Base-by-base conservation (phyloP, 1,139 yeast genomes). In the Saccharomyces pastorianus region DNA sequence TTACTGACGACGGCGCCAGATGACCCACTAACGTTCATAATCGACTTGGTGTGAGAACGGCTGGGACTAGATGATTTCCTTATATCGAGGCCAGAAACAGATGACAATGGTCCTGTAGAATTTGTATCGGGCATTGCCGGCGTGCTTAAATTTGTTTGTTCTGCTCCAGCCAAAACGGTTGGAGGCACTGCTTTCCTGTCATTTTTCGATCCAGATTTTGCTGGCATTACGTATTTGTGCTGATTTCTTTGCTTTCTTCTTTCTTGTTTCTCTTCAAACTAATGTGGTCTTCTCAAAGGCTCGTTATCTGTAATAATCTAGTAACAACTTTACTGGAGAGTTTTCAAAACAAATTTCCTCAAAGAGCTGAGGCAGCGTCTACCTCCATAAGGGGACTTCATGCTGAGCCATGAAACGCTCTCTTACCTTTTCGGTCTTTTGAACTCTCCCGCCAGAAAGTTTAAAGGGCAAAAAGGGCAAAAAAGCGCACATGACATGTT, bases 1-100 rank as follows among this genome's bases (percentile, higher is more conserved):
- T 68, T 69, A 50, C 64, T 65, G 2, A 69, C 67, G 6, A 68
- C 71, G 11, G 72, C 71, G 6, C 71, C 72, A 0, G 72, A 67
- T 2, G 69, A 66, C 1, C 70, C 71, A 50, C 66, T 63, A 1
- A 57, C 66, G 50, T 67, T 68, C 70, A 68, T 68, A 34, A 68
- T 69, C 11, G 72, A 66, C 52, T 66, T 68, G 1, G 72, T 67
- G 46, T 57, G 60, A 13, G 44, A 38, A 17, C 44, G n/a, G 6
- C n/a, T 38, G 7, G 44, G 44, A 38, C 44, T 38, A 38, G 44
- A 9, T 9, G 26, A 27, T 47, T 47, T 29, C 14, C 32, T 47
- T 47, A 25, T 28, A 38, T 38, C 44, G 6, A 38, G 23, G 25
- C 25, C 11, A 9, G 26, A 38, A 38, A 38, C 25, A 38, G 44